These are phyloP conservation scores for Penicillium sp. DNA, from an alignment of 2,329 filamentous ascomycete species.

Conservation along the genomic window DNA sequence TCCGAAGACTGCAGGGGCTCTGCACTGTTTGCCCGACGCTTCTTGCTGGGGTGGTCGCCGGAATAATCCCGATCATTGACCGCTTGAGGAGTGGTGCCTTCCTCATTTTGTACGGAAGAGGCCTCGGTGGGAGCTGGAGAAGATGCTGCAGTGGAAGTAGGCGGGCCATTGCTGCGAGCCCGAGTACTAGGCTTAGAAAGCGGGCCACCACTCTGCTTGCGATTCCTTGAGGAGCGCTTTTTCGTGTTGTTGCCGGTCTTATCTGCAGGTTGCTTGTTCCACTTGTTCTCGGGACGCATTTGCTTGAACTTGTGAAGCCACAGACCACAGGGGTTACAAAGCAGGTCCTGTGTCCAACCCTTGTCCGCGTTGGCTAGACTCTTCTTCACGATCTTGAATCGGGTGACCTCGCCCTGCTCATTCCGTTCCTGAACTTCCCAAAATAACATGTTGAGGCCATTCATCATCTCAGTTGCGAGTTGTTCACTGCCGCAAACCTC, in stretches of 20 bases:
- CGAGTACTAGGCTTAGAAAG: conserved; percentile 33
- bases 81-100: conserved; percentile 32
- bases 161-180: conserved; percentile 31
- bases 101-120: conserved; percentile 38
- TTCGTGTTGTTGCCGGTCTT: conserved; percentile 40
- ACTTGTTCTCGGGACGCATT: conserved; percentile 79
- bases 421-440: conserved; percentile 67
- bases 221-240: conserved; percentile 39
- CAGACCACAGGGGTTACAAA: conserved; percentile 95
- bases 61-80: conserved; percentile 36
- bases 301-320: conserved; percentile 87
- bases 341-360: conserved; percentile 68
- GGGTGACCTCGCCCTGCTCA: conserved; percentile 59
- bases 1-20: conserved; percentile 42
- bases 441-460: conserved; percentile 70
- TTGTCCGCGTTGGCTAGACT: conserved; percentile 64
- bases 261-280: conserved; percentile 57
- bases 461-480: conserved; percentile 68
- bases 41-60: conserved; percentile 36
- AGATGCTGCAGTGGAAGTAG: conserved; percentile 33
- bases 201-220: conserved; percentile 31
- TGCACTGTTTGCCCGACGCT: conserved; percentile 49
- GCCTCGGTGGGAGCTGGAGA: conserved; percentile 40
- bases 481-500: conserved; percentile 67
- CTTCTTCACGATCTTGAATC: conserved; percentile 75